These are phyloP conservation scores for Hanseniaspora meyeri DNA, from an alignment of 805 yeast genomes.

Conservation along the genomic window DNA sequence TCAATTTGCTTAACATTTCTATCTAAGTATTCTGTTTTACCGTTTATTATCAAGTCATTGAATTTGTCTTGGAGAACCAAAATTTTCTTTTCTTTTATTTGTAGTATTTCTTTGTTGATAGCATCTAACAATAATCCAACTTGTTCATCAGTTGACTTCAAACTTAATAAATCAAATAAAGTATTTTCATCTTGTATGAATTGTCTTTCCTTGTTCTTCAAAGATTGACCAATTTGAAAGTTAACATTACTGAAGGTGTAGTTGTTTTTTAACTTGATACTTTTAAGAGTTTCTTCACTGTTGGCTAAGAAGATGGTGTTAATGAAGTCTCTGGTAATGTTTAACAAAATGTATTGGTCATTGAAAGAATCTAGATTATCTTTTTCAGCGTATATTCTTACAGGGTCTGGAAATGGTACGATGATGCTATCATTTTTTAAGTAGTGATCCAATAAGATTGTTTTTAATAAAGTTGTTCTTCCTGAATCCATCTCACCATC, in stretches of 20 bases:
- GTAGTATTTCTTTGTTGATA: neutral
- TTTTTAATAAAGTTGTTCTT: slow-evolving; percentile 48
- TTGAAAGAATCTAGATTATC: slow-evolving; percentile 20
- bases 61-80: slow-evolving; percentile 9
- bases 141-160: slow-evolving; percentile 11
- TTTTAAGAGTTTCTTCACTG: slow-evolving; percentile 26
- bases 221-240: slow-evolving; percentile 28
- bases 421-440: slow-evolving; percentile 39
- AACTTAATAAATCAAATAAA: slow-evolving; percentile 35
- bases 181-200: slow-evolving; percentile 25
- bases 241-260: slow-evolving; percentile 10
- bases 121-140: slow-evolving; percentile 1
- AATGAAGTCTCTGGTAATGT: slow-evolving; percentile 32
- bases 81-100: neutral
- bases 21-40: slow-evolving; percentile 50
- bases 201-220: slow-evolving; percentile 21
- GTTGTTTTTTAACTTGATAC: neutral
- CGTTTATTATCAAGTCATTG: slow-evolving; percentile 38
- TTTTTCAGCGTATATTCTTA: slow-evolving; percentile 55
- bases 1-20: slow-evolving; percentile 44
- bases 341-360: slow-evolving; percentile 60
- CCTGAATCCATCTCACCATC: slow-evolving; percentile 68
- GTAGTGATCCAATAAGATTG: slow-evolving; percentile 37
- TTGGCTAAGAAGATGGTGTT: slow-evolving; percentile 41
- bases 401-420: slow-evolving; percentile 53